Percentiles rank a stretch among this genome's conserved stretches.
Conservation (phyloP, 108 stramenopile genomes). For the Skeletonema grethae region DNA sequence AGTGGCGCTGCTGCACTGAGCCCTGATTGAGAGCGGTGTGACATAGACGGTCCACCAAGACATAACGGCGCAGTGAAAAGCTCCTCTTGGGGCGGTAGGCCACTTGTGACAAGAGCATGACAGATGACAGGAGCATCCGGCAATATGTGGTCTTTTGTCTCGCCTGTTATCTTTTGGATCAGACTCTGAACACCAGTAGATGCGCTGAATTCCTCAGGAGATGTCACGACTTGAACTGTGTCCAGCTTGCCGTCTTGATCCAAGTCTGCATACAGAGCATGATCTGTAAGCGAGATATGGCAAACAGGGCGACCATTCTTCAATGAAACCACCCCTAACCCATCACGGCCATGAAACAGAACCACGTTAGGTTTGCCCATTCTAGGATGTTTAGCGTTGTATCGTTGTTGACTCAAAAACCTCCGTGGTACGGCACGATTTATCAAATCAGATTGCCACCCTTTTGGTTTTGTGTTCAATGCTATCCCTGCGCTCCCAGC, state of each 20-base stretch:
- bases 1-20: conserved; percentile 67
- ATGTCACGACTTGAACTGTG: conserved; percentile 62
- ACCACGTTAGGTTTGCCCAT: conserved; percentile 79
- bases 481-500: not conserved
- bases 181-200: conserved; percentile 35
- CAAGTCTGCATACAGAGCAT: conserved; percentile 77
- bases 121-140: conserved; percentile 52
- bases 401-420: conserved; percentile 35
- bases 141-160: not conserved
- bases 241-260: conserved; percentile 81
- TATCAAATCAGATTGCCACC: conserved; percentile 46
- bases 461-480: conserved; percentile 3
- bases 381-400: conserved; percentile 46
- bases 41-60: conserved; percentile 22
- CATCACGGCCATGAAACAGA: conserved; percentile 61
- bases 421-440: conserved; percentile 34
- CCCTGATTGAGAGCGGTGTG: conserved; percentile 5
- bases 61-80: conserved; percentile 79
- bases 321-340: conserved; percentile 78
- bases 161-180: conserved; percentile 34
- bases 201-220: conserved; percentile 26
- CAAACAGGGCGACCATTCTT: conserved; percentile 81
- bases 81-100: conserved; percentile 81
- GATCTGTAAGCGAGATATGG: conserved; percentile 71
- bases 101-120: conserved; percentile 70